Conservation (phyloP, 73 alveolate genomes). For the Urostyla sp. region DNA sequence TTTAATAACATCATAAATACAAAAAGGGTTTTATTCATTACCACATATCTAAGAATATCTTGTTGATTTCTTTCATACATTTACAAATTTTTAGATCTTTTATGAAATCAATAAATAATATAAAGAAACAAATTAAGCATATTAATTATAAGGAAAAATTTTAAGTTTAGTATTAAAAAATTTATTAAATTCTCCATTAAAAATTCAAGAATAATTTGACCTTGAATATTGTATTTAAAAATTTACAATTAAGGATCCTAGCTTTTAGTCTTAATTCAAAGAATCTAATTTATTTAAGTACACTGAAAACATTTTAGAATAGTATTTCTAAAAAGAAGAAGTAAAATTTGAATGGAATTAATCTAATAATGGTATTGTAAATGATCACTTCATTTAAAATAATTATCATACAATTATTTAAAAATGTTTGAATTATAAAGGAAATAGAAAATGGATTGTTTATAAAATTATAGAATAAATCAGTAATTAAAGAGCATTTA, state of each 20-base stretch:
- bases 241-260: too few relatives aligned
- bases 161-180: too few relatives aligned
- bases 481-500: slow-evolving; percentile 3
- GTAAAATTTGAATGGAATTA: background rate
- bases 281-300: background rate
- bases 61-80: background rate
- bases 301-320: background rate
- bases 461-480: background rate
- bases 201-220: too few relatives aligned
- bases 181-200: too few relatives aligned
- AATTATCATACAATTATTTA: slow-evolving; percentile 10
- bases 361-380: too few relatives aligned
- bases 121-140: too few relatives aligned
- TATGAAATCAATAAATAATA: background rate
- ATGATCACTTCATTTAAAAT: background rate
- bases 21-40: background rate
- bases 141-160: too few relatives aligned
- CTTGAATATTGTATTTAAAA: too few relatives aligned
- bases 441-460: slow-evolving; percentile 6
- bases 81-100: background rate
- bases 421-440: background rate
- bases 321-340: background rate
- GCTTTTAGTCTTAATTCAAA: background rate
- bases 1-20: background rate
- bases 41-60: background rate